Evolutionary conservation across 2,329 filamentous ascomycete genomes (phyloP).

Genomic region (Botrytis deweyae): DNA sequence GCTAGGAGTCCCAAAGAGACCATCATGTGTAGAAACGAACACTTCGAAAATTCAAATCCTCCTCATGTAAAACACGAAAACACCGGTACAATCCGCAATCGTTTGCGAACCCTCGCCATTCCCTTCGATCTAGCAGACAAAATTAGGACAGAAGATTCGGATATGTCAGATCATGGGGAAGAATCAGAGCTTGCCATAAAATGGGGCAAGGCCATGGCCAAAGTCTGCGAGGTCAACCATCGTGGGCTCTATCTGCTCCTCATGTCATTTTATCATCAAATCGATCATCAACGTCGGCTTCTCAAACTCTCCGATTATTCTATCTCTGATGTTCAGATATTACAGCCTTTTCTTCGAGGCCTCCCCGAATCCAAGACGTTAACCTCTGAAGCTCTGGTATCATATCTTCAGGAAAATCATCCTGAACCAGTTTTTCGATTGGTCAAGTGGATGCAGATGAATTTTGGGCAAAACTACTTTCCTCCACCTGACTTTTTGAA

Average conservation of each 20-base stretch:
- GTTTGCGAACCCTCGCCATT: background rate
- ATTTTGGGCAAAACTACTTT: background rate
- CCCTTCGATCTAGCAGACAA: background rate
- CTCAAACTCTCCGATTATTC: background rate
- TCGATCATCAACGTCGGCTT: background rate
- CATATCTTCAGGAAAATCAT: background rate
- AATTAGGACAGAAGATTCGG: background rate
- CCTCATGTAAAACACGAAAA: background rate
- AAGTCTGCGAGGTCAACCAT: background rate
- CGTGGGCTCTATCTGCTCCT: background rate
- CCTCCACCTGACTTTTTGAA: background rate
- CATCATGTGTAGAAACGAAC: background rate
- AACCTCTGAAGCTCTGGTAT: background rate
- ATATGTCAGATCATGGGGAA: background rate
- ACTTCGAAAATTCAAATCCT: background rate
- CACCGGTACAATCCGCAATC: background rate
- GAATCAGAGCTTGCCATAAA: background rate
- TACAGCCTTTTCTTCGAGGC: background rate
- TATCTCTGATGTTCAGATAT: background rate
- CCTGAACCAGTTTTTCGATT: background rate
- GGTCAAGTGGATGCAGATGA: background rate
- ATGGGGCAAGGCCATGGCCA: background rate
- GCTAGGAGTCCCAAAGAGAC: background rate
- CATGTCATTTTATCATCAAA: slow-evolving; percentile 5
- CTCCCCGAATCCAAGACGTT: background rate